Percentiles rank a stretch among this genome's conserved stretches.
Conservation (phyloP, 164 flowering plant species). For the Magnolia changhungtana region DNA sequence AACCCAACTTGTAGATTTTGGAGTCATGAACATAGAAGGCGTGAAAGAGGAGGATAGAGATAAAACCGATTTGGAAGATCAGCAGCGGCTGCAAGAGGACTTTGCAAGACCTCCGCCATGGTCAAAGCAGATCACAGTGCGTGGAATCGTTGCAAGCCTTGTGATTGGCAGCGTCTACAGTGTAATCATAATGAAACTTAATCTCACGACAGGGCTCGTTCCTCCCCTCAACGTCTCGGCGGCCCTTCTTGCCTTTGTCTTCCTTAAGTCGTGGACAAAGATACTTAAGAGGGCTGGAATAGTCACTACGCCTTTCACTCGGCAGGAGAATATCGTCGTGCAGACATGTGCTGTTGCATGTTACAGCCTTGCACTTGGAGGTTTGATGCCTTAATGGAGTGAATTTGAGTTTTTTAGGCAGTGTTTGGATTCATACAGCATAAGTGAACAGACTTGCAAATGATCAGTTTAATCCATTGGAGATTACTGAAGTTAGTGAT, state of each 20-base stretch:
- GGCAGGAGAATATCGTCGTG: slow-evolving; percentile 89
- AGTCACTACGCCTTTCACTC: slow-evolving; percentile 59
- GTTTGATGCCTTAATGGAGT: slow-evolving; percentile 24
- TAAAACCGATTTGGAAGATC: slow-evolving; percentile 23
- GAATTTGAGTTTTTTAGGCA: neutral
- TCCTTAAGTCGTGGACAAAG: slow-evolving; percentile 67
- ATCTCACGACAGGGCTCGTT: slow-evolving; percentile 76
- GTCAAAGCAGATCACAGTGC: slow-evolving; percentile 66
- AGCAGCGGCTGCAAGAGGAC: slow-evolving; percentile 11
- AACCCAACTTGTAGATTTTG: neutral
- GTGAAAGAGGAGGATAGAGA: slow-evolving; percentile 26
- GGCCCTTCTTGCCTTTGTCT: slow-evolving; percentile 80
- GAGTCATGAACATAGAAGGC: slow-evolving; percentile 23
- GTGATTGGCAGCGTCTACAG: slow-evolving; percentile 68
- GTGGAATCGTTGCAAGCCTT: slow-evolving; percentile 71
- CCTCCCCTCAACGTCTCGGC: slow-evolving; percentile 91
- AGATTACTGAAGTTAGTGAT: no score
- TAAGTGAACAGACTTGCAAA: no score
- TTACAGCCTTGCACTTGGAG: slow-evolving; percentile 79
- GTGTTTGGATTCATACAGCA: neutral
- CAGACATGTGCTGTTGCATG: slow-evolving; percentile 96
- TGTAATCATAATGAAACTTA: slow-evolving; percentile 78
- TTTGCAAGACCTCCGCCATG: slow-evolving; percentile 50
- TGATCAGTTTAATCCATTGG: no score
- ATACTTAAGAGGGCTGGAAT: slow-evolving; percentile 52